These are phyloP conservation scores for Microsporum canis DNA, from an alignment of 2,329 filamentous ascomycete genomes.

Conservation along the genomic window DNA sequence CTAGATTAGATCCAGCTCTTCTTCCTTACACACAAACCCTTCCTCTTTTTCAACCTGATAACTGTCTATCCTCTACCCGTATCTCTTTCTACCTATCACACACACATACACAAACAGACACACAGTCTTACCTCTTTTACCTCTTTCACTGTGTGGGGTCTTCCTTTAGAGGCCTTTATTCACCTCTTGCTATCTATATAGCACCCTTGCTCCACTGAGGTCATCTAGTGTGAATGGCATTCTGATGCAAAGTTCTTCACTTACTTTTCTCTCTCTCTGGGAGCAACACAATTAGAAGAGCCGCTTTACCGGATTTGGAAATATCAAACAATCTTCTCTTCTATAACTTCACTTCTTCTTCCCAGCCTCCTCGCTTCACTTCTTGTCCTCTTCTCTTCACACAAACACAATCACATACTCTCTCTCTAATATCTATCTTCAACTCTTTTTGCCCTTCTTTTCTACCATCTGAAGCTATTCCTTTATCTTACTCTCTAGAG, in stretches of 20 bases:
- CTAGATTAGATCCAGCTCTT: conserved; percentile 2
- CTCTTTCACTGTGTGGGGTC: neutral
- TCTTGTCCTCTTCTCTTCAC: conserved; percentile 6
- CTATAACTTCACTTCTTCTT: conserved; percentile 10
- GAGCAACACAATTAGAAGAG: neutral
- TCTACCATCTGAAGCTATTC: neutral
- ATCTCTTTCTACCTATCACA: neutral
- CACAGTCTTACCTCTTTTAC: neutral
- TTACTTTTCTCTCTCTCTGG: neutral
- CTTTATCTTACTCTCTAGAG: neutral
- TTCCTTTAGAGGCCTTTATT: neutral
- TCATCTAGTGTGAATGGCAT: neutral
- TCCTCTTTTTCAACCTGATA: neutral
- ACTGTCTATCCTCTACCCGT: neutral
- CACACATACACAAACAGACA: too few relatives aligned
- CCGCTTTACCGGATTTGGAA: neutral
- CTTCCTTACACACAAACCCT: neutral
- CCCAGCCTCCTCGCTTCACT: conserved; percentile 2
- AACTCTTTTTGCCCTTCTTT: conserved; percentile 5
- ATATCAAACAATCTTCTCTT: conserved; percentile 7
- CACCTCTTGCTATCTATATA: neutral
- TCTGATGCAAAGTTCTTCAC: neutral
- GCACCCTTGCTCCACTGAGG: neutral
- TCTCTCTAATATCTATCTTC: neutral
- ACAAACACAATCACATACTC: neutral